Evolutionary conservation across 1,139 yeast species (phyloP), one percentile per base, ranked within the genome.

Genomic region (Diutina catenulata): DNA sequence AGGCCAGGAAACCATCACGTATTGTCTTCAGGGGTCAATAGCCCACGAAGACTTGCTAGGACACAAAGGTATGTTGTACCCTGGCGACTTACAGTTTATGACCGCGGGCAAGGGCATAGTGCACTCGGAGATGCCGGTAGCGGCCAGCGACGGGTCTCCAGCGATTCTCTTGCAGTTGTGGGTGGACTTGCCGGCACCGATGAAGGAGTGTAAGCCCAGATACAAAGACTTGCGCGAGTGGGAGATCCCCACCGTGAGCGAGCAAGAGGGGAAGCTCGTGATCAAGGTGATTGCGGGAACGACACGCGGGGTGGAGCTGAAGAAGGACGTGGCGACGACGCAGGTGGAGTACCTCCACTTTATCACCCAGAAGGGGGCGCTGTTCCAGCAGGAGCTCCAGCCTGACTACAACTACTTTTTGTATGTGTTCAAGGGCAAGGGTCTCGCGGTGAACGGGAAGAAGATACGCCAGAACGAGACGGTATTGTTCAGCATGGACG

Each of bases 41-140:
- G 88, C 93, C 22, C 96, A 87, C 56, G 95, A 84, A 56, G 96
- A 87, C 57, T 84, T 86, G 61, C 82, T 94, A 3, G 95, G 95
- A 1, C 65, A 80, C 26, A 70, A 73, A 41, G 95, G 95, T 39
- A 68, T 84, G 15, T 62, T 87, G 40, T 72, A 75, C 42, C 78
- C 87, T 16, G 96, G 95, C 38, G 96, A 87, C 53, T 64, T 87
- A 47, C 96, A 87, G 60, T 86, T 87, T 54, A 87, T 87, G 94
- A 87, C 95, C 41, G 95, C 95, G 7, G 95, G 96, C 41, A 74
- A 70, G 47, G 96, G 95, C 40, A 75, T 86, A 33, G 86, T 83
- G 29, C 95, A 86, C 51, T 73, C 86, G 7, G 94, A 83, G 51
- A 81, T 83, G 76, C 95, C 95, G 11, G 74, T 81, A 24, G 65